A percentile compares a stretch with the other conserved stretches of the same genome.
Conservation (phyloP, 208 protist species). For the Jaenimonas drosophilae region DNA sequence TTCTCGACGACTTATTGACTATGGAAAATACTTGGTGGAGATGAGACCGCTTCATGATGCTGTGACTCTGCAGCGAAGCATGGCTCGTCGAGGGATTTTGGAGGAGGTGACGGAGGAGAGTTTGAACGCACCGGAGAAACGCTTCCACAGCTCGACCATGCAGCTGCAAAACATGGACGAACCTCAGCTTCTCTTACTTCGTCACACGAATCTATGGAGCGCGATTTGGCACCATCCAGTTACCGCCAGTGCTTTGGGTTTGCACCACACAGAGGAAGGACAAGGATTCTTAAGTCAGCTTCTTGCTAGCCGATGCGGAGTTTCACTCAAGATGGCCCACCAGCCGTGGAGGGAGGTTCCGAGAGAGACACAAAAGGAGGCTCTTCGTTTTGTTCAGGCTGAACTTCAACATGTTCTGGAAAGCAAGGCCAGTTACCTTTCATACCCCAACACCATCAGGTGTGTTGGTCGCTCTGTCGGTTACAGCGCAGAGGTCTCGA, state of each 20-base stretch:
- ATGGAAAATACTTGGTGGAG: slow-evolving; percentile 66
- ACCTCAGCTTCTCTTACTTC: slow-evolving; percentile 66
- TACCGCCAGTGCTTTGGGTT: slow-evolving; percentile 51
- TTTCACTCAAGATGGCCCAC: slow-evolving; percentile 54
- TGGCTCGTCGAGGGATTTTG: slow-evolving; percentile 24
- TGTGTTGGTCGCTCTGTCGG: slow-evolving; percentile 49
- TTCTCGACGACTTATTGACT: slow-evolving; percentile 62
- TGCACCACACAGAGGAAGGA: slow-evolving; percentile 79
- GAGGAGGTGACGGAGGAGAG: slow-evolving; percentile 34
- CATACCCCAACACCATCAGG: slow-evolving; percentile 29
- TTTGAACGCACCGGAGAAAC: slow-evolving; percentile 14
- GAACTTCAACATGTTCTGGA: slow-evolving; percentile 51
- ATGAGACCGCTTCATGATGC: slow-evolving; percentile 76
- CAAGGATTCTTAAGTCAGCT: slow-evolving; percentile 62
- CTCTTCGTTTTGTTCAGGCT: slow-evolving; percentile 38
- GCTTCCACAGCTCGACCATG: slow-evolving; percentile 22
- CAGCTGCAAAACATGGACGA: slow-evolving; percentile 68
- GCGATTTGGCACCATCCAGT: slow-evolving; percentile 75
- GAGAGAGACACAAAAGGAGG: slow-evolving; percentile 27
- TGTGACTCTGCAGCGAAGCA: slow-evolving; percentile 54
- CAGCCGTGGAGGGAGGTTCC: slow-evolving; percentile 73
- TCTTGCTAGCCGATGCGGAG: slow-evolving; percentile 69
- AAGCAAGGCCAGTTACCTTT: slow-evolving; percentile 16
- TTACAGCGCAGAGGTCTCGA: slow-evolving; percentile 74
- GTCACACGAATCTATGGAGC: slow-evolving; percentile 70